Evolutionary conservation across 371 early-diverging fungal genomes (phyloP).

Genomic region (Fennellomyces sp.): DNA sequence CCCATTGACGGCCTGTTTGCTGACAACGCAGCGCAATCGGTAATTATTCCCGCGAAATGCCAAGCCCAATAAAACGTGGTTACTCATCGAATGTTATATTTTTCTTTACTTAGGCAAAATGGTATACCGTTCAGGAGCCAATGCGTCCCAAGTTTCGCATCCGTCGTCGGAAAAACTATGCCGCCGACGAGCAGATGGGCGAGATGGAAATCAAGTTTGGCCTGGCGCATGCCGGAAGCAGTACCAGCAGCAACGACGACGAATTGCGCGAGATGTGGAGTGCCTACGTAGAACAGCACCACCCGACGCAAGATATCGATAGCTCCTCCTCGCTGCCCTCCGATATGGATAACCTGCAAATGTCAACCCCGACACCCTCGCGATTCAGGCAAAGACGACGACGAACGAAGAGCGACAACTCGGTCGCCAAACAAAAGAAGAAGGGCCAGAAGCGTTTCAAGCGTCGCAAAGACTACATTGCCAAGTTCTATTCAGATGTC

Average conservation of each 20-base stretch:
- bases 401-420: neutral
- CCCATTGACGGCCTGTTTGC: conserved; percentile 33
- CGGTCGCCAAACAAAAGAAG: conserved; percentile 3
- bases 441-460: conserved; percentile 9
- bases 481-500: conserved; percentile 36
- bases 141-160: neutral
- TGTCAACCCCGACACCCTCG: neutral
- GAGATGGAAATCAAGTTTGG: conserved; percentile 9
- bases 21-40: neutral
- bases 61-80: too few species aligned
- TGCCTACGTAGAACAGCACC: neutral
- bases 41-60: too few species aligned
- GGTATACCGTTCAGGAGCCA: conserved; percentile 18
- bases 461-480: conserved; percentile 20
- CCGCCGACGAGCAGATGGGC: conserved; percentile 2
- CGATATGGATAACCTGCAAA: neutral
- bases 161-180: conserved; percentile 3
- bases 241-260: neutral
- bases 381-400: neutral
- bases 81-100: too few species aligned
- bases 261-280: conserved; percentile 10
- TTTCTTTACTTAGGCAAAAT: conserved; percentile 22
- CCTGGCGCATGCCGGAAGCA: neutral
- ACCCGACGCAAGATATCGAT: neutral
- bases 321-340: conserved; percentile 9